These are phyloP conservation scores for Lactifluus pinguis DNA, from an alignment of 768 basidiomycete species.

Conservation along the genomic window DNA sequence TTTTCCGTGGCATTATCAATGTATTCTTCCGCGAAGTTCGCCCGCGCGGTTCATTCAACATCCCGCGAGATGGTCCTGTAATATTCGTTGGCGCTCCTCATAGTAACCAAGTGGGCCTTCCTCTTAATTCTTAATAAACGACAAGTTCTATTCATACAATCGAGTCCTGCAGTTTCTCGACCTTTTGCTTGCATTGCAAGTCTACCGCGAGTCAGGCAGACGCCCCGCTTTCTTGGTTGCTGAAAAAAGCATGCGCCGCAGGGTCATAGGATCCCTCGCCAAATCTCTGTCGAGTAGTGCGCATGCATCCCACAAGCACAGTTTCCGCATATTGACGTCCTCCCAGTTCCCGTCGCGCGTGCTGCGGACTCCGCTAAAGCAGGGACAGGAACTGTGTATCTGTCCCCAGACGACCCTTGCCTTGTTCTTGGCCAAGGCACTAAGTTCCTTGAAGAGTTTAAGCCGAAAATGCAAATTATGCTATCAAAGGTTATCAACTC, in stretches of 20 bases:
- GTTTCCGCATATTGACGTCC: not conserved
- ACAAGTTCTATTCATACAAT: not conserved
- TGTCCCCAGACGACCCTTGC: constrained; percentile 71
- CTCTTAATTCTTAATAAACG: not conserved
- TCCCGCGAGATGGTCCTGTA: constrained; percentile 80
- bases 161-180: constrained; percentile 70
- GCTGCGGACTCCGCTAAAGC: constrained; percentile 78
- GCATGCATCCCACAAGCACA: constrained; percentile 19
- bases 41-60: constrained; percentile 87
- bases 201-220: constrained; percentile 71
- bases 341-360: constrained; percentile 81
- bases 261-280: constrained; percentile 66
- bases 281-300: constrained; percentile 82
- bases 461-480: constrained; percentile 76
- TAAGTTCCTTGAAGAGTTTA: constrained; percentile 62
- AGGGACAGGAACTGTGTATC: constrained; percentile 61
- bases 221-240: constrained; percentile 81
- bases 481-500: constrained; percentile 75
- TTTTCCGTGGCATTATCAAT: constrained; percentile 79
- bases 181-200: constrained; percentile 74
- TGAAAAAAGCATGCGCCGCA: constrained; percentile 77
- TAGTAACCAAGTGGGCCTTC: constrained; percentile 63
- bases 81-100: constrained; percentile 94
- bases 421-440: constrained; percentile 77
- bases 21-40: constrained; percentile 96